phyloP scores from a whole-genome alignment of 306 rosid species.

The Datisca glomerata region DNA sequence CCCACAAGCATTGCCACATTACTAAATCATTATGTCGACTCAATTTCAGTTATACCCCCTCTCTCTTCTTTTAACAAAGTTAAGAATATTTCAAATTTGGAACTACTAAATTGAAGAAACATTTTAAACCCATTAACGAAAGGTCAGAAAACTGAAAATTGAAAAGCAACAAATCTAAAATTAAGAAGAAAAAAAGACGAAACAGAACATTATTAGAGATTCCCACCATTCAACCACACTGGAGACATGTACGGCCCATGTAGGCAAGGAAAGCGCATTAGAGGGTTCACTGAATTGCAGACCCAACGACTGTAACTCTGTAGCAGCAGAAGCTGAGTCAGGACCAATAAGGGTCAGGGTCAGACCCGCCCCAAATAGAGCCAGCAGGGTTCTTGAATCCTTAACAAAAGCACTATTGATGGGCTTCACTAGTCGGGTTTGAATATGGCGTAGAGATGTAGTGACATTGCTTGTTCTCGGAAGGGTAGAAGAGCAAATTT shows the following conservation, averaged over 20 bases:
- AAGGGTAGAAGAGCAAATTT: neutral
- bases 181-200: neutral
- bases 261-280: slow-evolving; percentile 90
- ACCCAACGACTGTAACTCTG: slow-evolving; percentile 27
- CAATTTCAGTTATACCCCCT: too few species aligned
- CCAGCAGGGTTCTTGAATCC: slow-evolving; percentile 14
- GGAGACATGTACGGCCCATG: slow-evolving; percentile 91
- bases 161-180: neutral
- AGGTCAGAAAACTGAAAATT: neutral
- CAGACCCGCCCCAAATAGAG: slow-evolving; percentile 38
- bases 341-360: slow-evolving; percentile 36
- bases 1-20: neutral
- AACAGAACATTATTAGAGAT: neutral
- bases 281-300: slow-evolving; percentile 57
- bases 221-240: slow-evolving; percentile 76
- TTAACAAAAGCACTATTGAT: slow-evolving; percentile 1
- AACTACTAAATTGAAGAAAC: neutral
- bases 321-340: slow-evolving; percentile 39
- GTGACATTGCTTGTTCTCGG: neutral
- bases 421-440: slow-evolving; percentile 3
- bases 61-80: too few species aligned
- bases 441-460: slow-evolving; percentile 2
- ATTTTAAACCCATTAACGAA: neutral
- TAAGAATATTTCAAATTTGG: too few species aligned
- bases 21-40: too few species aligned